phyloP scores from a whole-genome alignment of 2,329 filamentous ascomycete species.

The Exophiala phaeomuriformis region DNA sequence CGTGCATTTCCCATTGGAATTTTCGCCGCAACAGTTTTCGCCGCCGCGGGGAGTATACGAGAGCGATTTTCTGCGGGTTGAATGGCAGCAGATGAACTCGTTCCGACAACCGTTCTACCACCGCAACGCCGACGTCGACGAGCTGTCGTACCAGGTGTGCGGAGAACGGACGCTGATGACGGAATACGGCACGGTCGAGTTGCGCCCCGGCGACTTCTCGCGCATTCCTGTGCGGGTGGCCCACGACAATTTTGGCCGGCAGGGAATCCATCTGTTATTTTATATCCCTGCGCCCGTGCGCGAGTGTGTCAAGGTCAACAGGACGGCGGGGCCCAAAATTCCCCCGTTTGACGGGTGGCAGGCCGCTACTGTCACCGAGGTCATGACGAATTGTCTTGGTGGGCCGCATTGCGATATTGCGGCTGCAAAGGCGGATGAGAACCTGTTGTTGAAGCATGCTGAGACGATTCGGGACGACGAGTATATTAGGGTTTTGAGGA shows the following conservation, averaged over 20 bases:
- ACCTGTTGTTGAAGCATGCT: too few relatives aligned
- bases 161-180: slow-evolving; percentile 1
- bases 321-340: not conserved
- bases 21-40: too few relatives aligned
- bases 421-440: too few relatives aligned
- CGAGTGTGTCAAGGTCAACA: not conserved
- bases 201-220: slow-evolving; percentile 2
- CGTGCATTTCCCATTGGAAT: too few relatives aligned
- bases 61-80: not conserved
- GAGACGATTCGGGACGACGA: too few relatives aligned
- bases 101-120: slow-evolving; percentile 2
- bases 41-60: too few relatives aligned
- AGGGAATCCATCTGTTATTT: not conserved
- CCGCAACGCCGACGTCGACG: slow-evolving; percentile 4
- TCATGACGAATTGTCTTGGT: too few relatives aligned
- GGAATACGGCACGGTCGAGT: slow-evolving; percentile 1
- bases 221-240: slow-evolving; percentile 4
- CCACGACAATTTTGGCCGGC: slow-evolving; percentile 4
- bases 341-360: not conserved
- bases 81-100: slow-evolving; percentile 6
- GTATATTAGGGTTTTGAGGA: too few relatives aligned
- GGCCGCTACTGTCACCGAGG: too few relatives aligned
- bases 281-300: not conserved
- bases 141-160: slow-evolving; percentile 3
- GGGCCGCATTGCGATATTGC: too few relatives aligned